Base-by-base conservation (phyloP, 768 basidiomycete species). In the Mycena floridula region DNA sequence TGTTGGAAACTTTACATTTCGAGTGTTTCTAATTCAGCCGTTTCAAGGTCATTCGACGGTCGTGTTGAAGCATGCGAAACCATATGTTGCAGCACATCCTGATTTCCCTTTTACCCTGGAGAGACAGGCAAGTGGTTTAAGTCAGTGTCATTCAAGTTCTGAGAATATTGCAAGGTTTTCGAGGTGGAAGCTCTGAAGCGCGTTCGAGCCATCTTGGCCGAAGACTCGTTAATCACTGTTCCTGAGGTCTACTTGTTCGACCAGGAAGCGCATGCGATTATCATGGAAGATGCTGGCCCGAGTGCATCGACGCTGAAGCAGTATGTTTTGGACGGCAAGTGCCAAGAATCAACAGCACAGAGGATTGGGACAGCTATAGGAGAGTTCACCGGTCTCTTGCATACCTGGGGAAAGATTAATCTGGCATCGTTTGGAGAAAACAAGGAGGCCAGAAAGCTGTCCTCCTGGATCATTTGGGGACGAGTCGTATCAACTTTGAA, bases 271-370 rank as follows among this genome's bases (percentile, higher is more conserved):
- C 64, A 74, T 48, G 73, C 72, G 12, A 67, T 85, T 28, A 70
- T 85, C 54, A 81, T 85, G 69, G 76, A 81, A 37, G 83, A 85
- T 46, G 69, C 67, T 42, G 82, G 83, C 3, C 56, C 54, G 25
- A 51, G 53, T 16, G 49, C 59, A 21, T 46, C 63, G 11, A 63
- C 65, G 1, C 57, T 77, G 39, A 78, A 77, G 50, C 54, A 64
- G 7, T 46, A 69, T 6, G 54, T 75, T 46, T 56, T 68, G 25
- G 57, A 63, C 25, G 66, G 67, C 25, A 50, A 46, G 4, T n/a
- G n/a, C n/a, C n/a, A n/a, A n/a, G 62, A 52, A 16, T 39, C 63
- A 3, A 49, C 65, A 1, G 70, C 68, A 2, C 52, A 58, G 28
- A 56, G 68, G 22, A 77, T 85, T 27, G 84, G 82, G 7, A 41